Percentiles rank a stretch among this genome's conserved stretches.
phyloP scores from a whole-genome alignment of 177 flowering plant genomes.

The Vitis hybrid region DNA sequence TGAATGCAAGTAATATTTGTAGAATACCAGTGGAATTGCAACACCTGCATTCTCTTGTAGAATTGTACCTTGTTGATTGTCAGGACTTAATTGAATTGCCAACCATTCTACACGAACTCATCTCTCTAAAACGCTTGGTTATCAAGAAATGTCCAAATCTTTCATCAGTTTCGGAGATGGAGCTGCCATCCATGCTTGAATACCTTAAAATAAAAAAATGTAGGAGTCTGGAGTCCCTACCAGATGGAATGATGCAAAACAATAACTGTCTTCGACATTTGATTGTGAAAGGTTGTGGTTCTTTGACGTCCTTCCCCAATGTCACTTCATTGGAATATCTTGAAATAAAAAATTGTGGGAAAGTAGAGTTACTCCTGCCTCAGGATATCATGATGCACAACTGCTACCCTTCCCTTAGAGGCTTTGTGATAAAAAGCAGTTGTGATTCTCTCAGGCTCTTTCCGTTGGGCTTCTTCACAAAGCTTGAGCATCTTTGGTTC shows the following conservation, averaged over 20 bases:
- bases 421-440: background rate
- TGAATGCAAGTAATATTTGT: too few relatives aligned
- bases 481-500: background rate
- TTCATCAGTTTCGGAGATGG: too few relatives aligned
- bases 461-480: slow-evolving; percentile 8
- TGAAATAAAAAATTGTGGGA: background rate
- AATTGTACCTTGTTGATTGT: too few relatives aligned
- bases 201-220: background rate
- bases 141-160: too few relatives aligned
- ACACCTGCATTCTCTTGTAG: too few relatives aligned
- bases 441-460: slow-evolving; percentile 11
- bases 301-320: too few relatives aligned
- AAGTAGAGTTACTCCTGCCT: background rate
- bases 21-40: too few relatives aligned
- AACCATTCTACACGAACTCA: too few relatives aligned
- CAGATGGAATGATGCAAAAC: background rate
- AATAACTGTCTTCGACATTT: background rate
- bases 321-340: too few relatives aligned
- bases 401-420: background rate
- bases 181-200: slow-evolving; percentile 5
- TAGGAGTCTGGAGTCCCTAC: background rate
- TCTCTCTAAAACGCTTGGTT: too few relatives aligned
- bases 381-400: background rate
- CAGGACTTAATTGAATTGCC: too few relatives aligned
- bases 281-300: too few relatives aligned